These are phyloP conservation scores for Gamarada debralockiae DNA, from an alignment of 495 filamentous ascomycete genomes.

Conservation along the genomic window DNA sequence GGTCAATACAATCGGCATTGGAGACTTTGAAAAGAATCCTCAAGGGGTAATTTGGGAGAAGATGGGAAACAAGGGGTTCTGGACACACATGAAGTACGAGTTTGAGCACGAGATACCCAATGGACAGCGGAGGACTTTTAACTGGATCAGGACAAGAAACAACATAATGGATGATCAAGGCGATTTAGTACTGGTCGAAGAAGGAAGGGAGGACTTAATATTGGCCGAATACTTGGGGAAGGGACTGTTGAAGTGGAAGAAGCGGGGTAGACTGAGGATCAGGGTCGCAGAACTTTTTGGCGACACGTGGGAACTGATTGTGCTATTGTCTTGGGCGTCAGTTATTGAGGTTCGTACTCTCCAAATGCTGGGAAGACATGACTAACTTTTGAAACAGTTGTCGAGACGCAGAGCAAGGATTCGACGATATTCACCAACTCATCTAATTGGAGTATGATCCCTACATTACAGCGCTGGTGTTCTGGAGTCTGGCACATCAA, in stretches of 20 bases:
- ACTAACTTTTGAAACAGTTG: slow-evolving; percentile 6
- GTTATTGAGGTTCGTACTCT: slow-evolving; percentile 31
- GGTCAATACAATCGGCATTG: slow-evolving; percentile 10
- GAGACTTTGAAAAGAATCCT: slow-evolving; percentile 3
- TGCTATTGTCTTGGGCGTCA: slow-evolving; percentile 33
- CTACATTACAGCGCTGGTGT: slow-evolving; percentile 1
- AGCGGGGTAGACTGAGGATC: slow-evolving; percentile 16
- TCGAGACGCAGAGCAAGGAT: slow-evolving; percentile 13
- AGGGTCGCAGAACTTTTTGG: slow-evolving; percentile 33
- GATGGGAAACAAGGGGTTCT: slow-evolving; percentile 9
- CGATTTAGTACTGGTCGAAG: slow-evolving; percentile 65
- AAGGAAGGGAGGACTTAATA: slow-evolving; percentile 51
- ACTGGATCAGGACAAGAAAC: slow-evolving; percentile 17
- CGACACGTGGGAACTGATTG: slow-evolving; percentile 44
- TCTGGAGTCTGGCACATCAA: not conserved
- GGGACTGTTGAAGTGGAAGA: slow-evolving; percentile 49
- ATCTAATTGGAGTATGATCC: slow-evolving; percentile 8
- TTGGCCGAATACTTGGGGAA: slow-evolving; percentile 56
- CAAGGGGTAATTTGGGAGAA: slow-evolving; percentile 11
- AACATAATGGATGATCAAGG: slow-evolving; percentile 29
- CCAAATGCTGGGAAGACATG: not conserved
- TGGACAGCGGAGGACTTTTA: slow-evolving; percentile 9
- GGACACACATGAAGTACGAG: slow-evolving; percentile 18
- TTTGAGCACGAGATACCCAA: slow-evolving; percentile 5
- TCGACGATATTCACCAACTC: slow-evolving; percentile 10